Percentiles rank a stretch among this genome's conserved stretches.
Conservation (phyloP, 768 basidiomycete genomes). For the Tubosaeta sp. region DNA sequence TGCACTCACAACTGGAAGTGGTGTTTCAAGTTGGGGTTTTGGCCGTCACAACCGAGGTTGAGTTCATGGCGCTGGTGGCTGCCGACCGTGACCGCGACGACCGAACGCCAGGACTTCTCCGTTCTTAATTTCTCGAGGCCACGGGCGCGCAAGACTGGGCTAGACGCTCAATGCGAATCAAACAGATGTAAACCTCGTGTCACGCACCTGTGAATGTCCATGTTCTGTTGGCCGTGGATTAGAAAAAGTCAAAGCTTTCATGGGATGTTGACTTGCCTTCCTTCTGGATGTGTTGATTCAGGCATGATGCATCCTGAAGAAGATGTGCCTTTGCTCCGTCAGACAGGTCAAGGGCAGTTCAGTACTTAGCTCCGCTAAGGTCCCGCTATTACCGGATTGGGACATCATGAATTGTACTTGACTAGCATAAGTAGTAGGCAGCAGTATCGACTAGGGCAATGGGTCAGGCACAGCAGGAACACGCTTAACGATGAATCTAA, state of each 20-base stretch:
- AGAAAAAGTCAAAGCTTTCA: neutral
- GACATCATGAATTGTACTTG: too few relatives aligned
- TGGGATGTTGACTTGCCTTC: neutral
- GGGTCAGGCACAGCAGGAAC: neutral
- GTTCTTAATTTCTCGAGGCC: conserved; percentile 43
- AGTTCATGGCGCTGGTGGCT: conserved; percentile 51
- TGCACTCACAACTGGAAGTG: conserved; percentile 47
- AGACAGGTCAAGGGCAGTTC: neutral
- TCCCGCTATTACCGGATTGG: too few relatives aligned
- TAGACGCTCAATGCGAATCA: neutral
- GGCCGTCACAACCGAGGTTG: conserved; percentile 61
- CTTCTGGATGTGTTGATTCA: neutral
- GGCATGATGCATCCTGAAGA: neutral
- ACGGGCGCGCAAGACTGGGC: conserved; percentile 36
- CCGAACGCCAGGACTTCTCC: conserved; percentile 65
- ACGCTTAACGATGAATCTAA: neutral
- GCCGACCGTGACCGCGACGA: conserved; percentile 54
- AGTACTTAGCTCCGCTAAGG: too few relatives aligned
- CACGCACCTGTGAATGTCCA: conserved; percentile 15
- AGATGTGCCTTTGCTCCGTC: neutral
- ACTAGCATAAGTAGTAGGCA: neutral
- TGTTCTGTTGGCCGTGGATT: neutral
- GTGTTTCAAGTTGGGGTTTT: conserved; percentile 62
- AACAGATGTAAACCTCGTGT: too few relatives aligned
- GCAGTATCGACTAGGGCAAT: neutral